A percentile compares a stretch with the other conserved stretches of the same genome.
These are phyloP conservation scores for Fusarium circinatum DNA, from an alignment of 2,329 filamentous ascomycete genomes.

Conservation along the genomic window DNA sequence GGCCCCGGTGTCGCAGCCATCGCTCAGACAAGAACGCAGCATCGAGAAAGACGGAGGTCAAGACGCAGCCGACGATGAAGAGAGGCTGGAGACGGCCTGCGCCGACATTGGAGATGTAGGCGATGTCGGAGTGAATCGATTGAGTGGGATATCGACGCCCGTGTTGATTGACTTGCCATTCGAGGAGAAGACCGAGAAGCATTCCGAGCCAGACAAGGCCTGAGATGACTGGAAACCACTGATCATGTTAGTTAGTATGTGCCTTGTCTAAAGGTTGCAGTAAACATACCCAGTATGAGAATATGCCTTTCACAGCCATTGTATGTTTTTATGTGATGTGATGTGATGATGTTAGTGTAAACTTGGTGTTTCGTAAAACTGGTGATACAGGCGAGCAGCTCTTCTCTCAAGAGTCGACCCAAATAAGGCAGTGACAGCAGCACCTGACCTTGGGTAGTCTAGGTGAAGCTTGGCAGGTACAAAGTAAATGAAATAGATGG, in stretches of 20 bases:
- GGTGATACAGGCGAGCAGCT: not conserved
- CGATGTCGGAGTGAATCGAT: slow-evolving; percentile 66
- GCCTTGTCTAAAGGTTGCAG: not conserved
- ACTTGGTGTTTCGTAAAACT: not conserved
- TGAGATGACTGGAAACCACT: slow-evolving; percentile 75
- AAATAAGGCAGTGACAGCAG: slow-evolving; percentile 8
- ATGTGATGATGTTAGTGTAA: not conserved
- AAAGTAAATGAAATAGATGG: not conserved
- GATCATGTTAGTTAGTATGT: slow-evolving; percentile 30
- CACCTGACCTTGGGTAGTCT: not conserved
- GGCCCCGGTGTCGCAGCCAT: slow-evolving; percentile 83
- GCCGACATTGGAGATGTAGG: slow-evolving; percentile 78
- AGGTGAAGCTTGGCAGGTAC: slow-evolving; percentile 1
- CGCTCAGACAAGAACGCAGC: slow-evolving; percentile 83
- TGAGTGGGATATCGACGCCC: slow-evolving; percentile 70
- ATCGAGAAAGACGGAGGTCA: slow-evolving; percentile 84
- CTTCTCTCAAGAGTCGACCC: not conserved
- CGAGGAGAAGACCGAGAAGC: slow-evolving; percentile 75
- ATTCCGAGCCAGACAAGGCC: slow-evolving; percentile 73
- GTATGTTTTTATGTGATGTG: not conserved
- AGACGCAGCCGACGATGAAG: slow-evolving; percentile 76
- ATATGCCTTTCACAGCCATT: slow-evolving; percentile 47
- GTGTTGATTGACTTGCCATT: slow-evolving; percentile 70
- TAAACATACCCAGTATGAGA: slow-evolving; percentile 55
- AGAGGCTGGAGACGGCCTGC: slow-evolving; percentile 74